These are phyloP conservation scores for Blastomyces silverae DNA, from an alignment of 2,329 filamentous ascomycete genomes.

Conservation along the genomic window DNA sequence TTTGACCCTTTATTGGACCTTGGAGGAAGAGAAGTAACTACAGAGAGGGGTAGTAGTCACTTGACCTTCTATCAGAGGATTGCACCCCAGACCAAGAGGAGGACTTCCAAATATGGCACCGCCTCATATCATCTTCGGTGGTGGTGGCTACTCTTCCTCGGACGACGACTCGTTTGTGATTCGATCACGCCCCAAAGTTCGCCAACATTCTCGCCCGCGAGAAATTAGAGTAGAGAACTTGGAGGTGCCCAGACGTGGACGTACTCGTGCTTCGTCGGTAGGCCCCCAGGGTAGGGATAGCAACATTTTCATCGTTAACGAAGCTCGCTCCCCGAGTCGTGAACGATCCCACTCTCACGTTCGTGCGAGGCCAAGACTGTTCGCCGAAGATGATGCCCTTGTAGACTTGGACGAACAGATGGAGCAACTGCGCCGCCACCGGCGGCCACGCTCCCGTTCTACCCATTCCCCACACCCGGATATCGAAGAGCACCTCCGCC, in stretches of 20 bases:
- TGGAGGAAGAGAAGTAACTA: not conserved
- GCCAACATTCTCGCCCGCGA: slow-evolving; percentile 5
- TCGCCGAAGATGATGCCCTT: slow-evolving; percentile 23
- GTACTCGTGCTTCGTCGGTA: slow-evolving; percentile 4
- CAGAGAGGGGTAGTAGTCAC: not conserved
- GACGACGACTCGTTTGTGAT: slow-evolving; percentile 6
- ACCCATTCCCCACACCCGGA: slow-evolving; percentile 4
- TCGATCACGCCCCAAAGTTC: not conserved
- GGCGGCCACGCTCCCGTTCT: slow-evolving; percentile 1
- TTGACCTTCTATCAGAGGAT: not conserved
- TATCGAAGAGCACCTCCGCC: slow-evolving; percentile 1
- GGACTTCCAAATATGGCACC: not conserved
- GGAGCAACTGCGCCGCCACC: slow-evolving; percentile 9
- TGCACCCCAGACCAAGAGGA: not conserved
- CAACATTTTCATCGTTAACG: slow-evolving; percentile 9
- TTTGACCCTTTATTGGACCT: not conserved
- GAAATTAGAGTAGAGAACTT: not conserved
- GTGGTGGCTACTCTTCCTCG: not conserved
- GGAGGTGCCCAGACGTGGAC: slow-evolving; percentile 8
- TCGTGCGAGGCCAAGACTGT: not conserved
- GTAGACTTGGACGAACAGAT: slow-evolving; percentile 25
- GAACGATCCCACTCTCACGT: slow-evolving; percentile 12
- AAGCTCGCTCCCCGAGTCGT: slow-evolving; percentile 8
- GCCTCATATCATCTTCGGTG: not conserved
- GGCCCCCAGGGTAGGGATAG: not conserved